Evolutionary conservation across 306 rosid genomes (phyloP).

Genomic region (Elaeagnus macrophylla): DNA sequence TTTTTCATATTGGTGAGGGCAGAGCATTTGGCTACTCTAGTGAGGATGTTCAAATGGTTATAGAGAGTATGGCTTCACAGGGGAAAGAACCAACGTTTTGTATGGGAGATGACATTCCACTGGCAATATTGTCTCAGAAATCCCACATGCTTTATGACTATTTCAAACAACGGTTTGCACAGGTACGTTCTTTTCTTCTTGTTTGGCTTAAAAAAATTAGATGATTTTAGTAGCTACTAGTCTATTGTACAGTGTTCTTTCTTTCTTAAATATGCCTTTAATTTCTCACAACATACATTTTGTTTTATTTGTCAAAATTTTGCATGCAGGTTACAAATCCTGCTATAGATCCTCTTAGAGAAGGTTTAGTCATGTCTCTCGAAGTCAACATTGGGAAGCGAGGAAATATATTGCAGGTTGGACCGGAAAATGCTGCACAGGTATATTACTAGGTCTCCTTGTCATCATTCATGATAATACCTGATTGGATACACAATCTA

Average conservation of each 20-base stretch:
- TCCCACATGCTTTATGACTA: slow-evolving; percentile 92
- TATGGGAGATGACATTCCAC: slow-evolving; percentile 95
- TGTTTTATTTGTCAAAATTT: not conserved
- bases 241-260: no score
- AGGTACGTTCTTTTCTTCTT: slow-evolving; percentile 41
- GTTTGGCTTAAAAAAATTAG: not conserved
- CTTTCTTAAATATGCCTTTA: no score
- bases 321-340: slow-evolving; percentile 84
- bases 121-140: slow-evolving; percentile 86
- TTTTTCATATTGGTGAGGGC: slow-evolving; percentile 31
- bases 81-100: slow-evolving; percentile 99
- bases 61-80: slow-evolving; percentile 91
- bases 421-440: slow-evolving; percentile 96
- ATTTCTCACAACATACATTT: no score
- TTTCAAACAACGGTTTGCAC: slow-evolving; percentile 96
- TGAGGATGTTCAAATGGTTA: slow-evolving; percentile 98
- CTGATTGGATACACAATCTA: not conserved
- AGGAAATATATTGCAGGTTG: slow-evolving; percentile 77
- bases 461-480: not conserved
- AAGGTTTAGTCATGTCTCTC: slow-evolving; percentile 98
- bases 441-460: slow-evolving; percentile 33
- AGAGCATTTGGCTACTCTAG: slow-evolving; percentile 99
- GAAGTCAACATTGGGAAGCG: slow-evolving; percentile 93
- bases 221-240: not conserved
- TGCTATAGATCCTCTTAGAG: slow-evolving; percentile 98